phyloP scores from a whole-genome alignment of 768 basidiomycete species.

The Hypholoma sublateritium region DNA sequence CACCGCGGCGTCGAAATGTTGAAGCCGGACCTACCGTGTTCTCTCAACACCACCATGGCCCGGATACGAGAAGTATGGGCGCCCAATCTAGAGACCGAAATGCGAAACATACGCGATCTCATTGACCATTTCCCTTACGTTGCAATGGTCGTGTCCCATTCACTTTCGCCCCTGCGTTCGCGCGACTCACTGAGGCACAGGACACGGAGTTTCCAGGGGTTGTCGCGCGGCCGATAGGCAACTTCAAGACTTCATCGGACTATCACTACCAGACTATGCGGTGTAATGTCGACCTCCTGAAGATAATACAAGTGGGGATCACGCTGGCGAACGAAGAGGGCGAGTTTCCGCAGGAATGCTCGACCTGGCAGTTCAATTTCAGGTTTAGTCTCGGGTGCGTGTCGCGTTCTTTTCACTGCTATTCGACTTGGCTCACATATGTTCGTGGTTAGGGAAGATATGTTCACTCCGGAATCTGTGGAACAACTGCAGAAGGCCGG shows the following conservation, averaged over 20 bases:
- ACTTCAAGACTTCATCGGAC: constrained; percentile 95
- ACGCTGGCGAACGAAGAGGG: constrained; percentile 95
- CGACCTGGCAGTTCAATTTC: constrained; percentile 99
- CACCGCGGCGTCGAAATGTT: background rate
- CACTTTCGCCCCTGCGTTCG: constrained; percentile 16
- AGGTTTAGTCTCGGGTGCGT: constrained; percentile 77
- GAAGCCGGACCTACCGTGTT: background rate
- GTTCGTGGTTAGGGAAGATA: constrained; percentile 73
- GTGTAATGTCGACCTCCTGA: constrained; percentile 97
- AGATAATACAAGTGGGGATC: constrained; percentile 96
- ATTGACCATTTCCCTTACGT: constrained; percentile 93
- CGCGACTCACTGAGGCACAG: constrained; percentile 45
- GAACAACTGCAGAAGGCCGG: constrained; percentile 94
- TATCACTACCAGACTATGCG: constrained; percentile 99
- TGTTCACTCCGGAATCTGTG: constrained; percentile 98
- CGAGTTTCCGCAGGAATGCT: constrained; percentile 83
- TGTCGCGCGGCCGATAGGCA: constrained; percentile 94
- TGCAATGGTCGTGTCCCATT: constrained; percentile 73
- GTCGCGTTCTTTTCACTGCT: background rate
- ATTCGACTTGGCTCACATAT: background rate
- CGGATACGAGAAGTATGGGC: constrained; percentile 96
- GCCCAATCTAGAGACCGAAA: constrained; percentile 89
- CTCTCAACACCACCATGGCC: constrained; percentile 45
- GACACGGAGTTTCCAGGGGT: constrained; percentile 99
- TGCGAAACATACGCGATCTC: constrained; percentile 81